phyloP scores from a whole-genome alignment of 176 grass and related monocot genomes.

The Secale cereale region DNA sequence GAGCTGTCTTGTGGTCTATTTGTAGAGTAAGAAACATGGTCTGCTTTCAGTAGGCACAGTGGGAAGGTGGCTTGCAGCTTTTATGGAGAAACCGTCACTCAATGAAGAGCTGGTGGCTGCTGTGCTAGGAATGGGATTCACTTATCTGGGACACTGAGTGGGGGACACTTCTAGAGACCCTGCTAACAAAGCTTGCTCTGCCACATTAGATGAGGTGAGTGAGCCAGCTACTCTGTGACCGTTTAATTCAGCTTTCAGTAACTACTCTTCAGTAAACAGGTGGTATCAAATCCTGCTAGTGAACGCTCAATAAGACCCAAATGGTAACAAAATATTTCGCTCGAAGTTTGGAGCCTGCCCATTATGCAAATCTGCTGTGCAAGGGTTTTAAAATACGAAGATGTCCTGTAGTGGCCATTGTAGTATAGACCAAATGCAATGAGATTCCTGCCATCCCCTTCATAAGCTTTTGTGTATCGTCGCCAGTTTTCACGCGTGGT shows the following conservation, averaged over 20 bases:
- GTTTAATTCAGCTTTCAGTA: neutral
- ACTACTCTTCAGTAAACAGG: no score
- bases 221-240: neutral
- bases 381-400: no score
- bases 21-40: neutral
- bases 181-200: no score
- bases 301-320: no score
- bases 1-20: neutral
- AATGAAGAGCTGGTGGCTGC: no score
- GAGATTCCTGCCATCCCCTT: neutral
- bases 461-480: neutral
- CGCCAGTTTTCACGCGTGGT: neutral
- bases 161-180: neutral
- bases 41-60: neutral
- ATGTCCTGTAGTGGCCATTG: no score
- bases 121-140: neutral
- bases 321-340: no score
- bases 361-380: no score
- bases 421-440: no score
- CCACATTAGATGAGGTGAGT: no score
- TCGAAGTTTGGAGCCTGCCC: no score
- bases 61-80: neutral
- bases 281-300: no score
- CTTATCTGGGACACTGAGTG: neutral
- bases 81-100: neutral